Evolutionary conservation across 2,329 filamentous ascomycete species (phyloP), one percentile per base, ranked within the genome.

Genomic region (Nemania sp.): DNA sequence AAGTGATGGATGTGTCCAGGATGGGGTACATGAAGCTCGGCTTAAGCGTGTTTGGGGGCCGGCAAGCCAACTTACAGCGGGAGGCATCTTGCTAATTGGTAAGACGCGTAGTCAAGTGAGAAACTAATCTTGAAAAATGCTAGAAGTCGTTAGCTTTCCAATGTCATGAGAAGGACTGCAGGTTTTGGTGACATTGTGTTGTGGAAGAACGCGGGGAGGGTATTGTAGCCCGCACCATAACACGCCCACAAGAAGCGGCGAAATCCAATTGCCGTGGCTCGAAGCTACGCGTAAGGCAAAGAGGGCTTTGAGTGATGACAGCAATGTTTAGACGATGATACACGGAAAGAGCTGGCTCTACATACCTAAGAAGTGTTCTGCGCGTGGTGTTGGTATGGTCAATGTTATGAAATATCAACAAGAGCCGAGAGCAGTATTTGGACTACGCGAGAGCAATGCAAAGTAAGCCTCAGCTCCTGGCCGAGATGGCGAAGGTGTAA

Each of bases 21-120:
- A 28, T 39, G 15, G 44, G 36, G 26, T 20, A 11, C 17, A 26
- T n/a, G 22, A 8, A 36, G 41, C 34, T 42, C 28, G 30, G 49
- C 15, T 33, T 19, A 20, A 24, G 33, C 22, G 17, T 46, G 45
- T 44, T 39, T 34, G 6, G 5, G 20, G 33, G 37, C 7, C 8
- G 26, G 15, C 8, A 3, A 15, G 37, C 8, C 2, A 57, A 70
- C 72, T 70, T 73, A 74, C 72, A 50, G 54, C 53, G 40, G 69
- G 68, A 67, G 72, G 70, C 71, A 73, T 73, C 36, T 67, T 70
- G 54, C 41, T 39, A 20, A 26, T 42, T 40, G 33, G 20, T 26
- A 56, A 54, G 42, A 57, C 55, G 49, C 41, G 47, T 59, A 23
- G 26, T 47, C n/a, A 31, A 46, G 49, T 56, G 49, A 36, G 34